Conservation (phyloP, 2,329 filamentous ascomycete species). For the Fusarium coffeatum region DNA sequence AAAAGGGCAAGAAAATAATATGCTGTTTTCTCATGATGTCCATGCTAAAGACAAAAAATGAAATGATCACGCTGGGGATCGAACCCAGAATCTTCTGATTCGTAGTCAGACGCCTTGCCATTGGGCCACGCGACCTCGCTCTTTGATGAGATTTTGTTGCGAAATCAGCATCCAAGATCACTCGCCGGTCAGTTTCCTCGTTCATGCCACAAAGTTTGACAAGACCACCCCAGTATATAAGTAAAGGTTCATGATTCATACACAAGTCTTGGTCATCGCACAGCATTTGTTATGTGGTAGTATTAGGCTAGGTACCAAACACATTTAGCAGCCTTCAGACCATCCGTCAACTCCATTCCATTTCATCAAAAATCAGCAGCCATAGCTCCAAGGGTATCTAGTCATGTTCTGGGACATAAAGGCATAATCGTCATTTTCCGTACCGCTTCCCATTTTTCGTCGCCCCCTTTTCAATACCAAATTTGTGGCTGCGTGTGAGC, state of each 20-base stretch:
- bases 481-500: constrained; percentile 2
- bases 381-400: constrained; percentile 46
- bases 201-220: background rate
- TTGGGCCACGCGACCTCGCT: constrained; percentile 33
- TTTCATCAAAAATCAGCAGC: constrained; percentile 37
- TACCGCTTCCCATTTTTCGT: background rate
- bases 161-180: background rate
- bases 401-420: constrained; percentile 38
- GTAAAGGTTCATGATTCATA: background rate
- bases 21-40: background rate
- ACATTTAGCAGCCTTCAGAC: background rate
- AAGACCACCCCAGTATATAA: background rate
- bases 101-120: constrained; percentile 39
- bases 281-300: background rate
- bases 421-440: constrained; percentile 30
- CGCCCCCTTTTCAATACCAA: constrained; percentile 24
- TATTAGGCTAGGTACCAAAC: background rate
- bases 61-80: constrained; percentile 36
- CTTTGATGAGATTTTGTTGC: background rate
- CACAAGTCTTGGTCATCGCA: background rate
- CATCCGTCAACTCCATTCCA: constrained; percentile 22
- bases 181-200: background rate
- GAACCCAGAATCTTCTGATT: constrained; percentile 40
- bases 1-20: background rate
- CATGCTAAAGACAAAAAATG: background rate